Conservation (phyloP, 1,139 yeast genomes). For the Scheffersomyces titani region DNA sequence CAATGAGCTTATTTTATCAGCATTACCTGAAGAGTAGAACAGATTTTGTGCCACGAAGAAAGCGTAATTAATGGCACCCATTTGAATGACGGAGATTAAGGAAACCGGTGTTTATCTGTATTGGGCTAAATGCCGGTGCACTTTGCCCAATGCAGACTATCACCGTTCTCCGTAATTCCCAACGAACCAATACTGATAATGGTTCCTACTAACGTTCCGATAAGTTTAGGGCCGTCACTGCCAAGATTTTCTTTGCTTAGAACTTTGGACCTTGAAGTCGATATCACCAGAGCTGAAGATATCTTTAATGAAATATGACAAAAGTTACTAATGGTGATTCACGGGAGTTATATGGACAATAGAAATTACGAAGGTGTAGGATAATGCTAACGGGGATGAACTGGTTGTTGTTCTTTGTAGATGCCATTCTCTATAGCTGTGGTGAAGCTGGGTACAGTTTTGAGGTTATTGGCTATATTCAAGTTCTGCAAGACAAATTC, state of each 20-base stretch:
- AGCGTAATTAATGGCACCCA: not conserved
- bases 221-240: not conserved
- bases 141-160: not conserved
- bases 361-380: not conserved
- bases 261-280: not conserved
- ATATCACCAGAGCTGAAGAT: not conserved
- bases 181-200: too few species aligned
- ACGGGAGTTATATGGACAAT: not conserved
- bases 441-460: slow-evolving; percentile 13
- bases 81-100: not conserved
- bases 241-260: not conserved
- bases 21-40: not conserved
- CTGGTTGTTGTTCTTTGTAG: not conserved
- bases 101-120: not conserved
- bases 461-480: slow-evolving; percentile 22
- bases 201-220: not conserved
- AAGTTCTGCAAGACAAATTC: slow-evolving; percentile 28
- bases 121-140: not conserved
- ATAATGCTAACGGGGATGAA: not conserved
- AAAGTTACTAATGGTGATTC: not conserved
- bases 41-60: not conserved
- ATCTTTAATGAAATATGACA: not conserved
- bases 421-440: slow-evolving; percentile 3
- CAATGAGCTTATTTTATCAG: not conserved
- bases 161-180: not conserved